Conservation (phyloP, 495 filamentous ascomycete genomes). For the Tuber melanosporum region DNA sequence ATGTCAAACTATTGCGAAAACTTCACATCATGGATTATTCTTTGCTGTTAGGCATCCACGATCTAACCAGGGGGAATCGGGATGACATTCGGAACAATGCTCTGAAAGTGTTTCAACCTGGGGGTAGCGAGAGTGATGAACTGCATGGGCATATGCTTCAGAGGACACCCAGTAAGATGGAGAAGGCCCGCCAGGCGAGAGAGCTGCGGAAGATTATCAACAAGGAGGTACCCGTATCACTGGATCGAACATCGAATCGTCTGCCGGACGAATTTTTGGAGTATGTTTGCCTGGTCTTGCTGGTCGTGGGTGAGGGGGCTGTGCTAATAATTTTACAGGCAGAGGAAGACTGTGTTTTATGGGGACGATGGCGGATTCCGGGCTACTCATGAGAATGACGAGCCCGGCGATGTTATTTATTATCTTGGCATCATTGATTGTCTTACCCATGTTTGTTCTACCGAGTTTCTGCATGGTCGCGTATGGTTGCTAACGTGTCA, state of each 20-base stretch:
- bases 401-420: constrained; percentile 84
- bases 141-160: constrained; percentile 56
- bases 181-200: constrained; percentile 83
- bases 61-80: constrained; percentile 79
- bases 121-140: constrained; percentile 58
- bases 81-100: constrained; percentile 94
- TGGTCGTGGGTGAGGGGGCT: not conserved
- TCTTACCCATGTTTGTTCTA: constrained; percentile 73
- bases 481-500: constrained; percentile 40
- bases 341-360: constrained; percentile 72
- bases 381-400: constrained; percentile 85
- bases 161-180: constrained; percentile 89
- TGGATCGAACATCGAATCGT: constrained; percentile 67
- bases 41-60: constrained; percentile 88
- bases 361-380: constrained; percentile 87
- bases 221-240: constrained; percentile 80
- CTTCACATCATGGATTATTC: constrained; percentile 99
- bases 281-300: constrained; percentile 23
- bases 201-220: constrained; percentile 90
- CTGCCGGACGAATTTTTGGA: constrained; percentile 69
- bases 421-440: constrained; percentile 98
- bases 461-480: not conserved
- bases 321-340: constrained; percentile 29
- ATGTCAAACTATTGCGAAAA: constrained; percentile 75
- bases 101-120: constrained; percentile 89